These are phyloP conservation scores for Furcasterigmium furcatum DNA, from an alignment of 2,329 filamentous ascomycete species.

Conservation along the genomic window DNA sequence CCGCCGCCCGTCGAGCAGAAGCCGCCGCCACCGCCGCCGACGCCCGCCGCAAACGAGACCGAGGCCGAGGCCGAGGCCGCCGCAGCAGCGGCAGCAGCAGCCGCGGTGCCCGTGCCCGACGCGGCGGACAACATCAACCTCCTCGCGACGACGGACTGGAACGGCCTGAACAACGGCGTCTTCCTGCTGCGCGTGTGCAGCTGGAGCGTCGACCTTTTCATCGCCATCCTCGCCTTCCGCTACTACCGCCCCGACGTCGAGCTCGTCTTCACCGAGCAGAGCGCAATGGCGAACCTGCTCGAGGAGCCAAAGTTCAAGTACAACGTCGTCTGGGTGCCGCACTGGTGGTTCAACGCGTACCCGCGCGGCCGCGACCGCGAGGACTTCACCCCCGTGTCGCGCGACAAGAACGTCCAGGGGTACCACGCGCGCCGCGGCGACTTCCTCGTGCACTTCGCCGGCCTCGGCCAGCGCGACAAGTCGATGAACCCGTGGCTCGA, in stretches of 20 bases:
- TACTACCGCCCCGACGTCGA: conserved; percentile 9
- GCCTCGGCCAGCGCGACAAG: not conserved
- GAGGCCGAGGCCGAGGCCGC: not conserved
- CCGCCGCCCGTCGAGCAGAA: not conserved
- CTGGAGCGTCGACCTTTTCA: conserved; percentile 13
- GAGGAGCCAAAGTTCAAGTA: conserved; percentile 7
- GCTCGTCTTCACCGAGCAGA: conserved; percentile 13
- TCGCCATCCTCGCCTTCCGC: conserved; percentile 11
- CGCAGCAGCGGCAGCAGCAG: too few relatives aligned
- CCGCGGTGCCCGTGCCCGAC: not conserved
- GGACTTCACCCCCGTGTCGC: not conserved
- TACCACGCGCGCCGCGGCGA: conserved; percentile 8
- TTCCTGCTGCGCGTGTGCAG: conserved; percentile 12
- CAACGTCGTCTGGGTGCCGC: conserved; percentile 9
- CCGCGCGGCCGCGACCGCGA: conserved; percentile 3
- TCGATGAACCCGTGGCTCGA: not conserved
- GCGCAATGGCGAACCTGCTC: conserved; percentile 14
- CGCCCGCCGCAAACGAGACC: too few relatives aligned
- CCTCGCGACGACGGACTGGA: conserved; percentile 11
- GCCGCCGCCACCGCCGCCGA: too few relatives aligned
- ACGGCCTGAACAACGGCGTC: conserved; percentile 15
- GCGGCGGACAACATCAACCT: conserved; percentile 4
- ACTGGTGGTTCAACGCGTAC: conserved; percentile 16
- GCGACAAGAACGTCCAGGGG: too few relatives aligned
- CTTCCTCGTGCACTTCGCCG: conserved; percentile 15